Base-by-base conservation (phyloP, 2,329 filamentous ascomycete genomes). In the Cercospora sp. region DNA sequence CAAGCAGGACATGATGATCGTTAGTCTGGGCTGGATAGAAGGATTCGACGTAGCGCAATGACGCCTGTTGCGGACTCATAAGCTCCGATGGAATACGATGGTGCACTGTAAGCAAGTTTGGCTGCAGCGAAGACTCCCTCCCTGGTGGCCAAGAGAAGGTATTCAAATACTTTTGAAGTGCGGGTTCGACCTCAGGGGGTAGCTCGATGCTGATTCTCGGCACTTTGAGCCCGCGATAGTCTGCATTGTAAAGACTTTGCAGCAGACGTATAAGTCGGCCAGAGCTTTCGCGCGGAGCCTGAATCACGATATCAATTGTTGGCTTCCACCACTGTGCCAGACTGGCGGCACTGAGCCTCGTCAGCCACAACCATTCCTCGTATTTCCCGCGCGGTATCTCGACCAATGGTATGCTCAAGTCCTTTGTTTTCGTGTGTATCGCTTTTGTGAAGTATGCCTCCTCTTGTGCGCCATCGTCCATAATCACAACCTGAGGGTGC, bases 161-260 rank as follows among this genome's bases (percentile, higher is more conserved):
- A 48, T 86, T 80, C 6, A 97, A 78, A 64, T 89, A 93, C 13
- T 81, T 80, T 62, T 87, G 83, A 5, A 91, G 87, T 2, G 88
- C 83, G 3, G 83, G 78, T 73, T 97, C 92, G 18, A 94, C 82
- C 31, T 87, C 81, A 30, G 87, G 82, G 0, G 94, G 93, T 7
- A 99, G 84, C 76, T 98, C 94, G 60, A 98, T 88, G 2, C 91
- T 97, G 58, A 99, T 82, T 69, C 91, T 89, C 3, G 94, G 94
- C 1, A 86, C 81, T 1, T 85, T 82, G 51, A 90, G 83, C 0
- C 90, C 89, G 58, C 88, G 85, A 76, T 93, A 94, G 76, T 97
- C 93, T 5, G 92, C 92, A 7, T 83, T 82, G 69, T 86, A 84
- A 28, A 99, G 84, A 4, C 93, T 97, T 68, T 87, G 86, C 3